These are phyloP conservation scores for Ramularia collo-cygni DNA, from an alignment of 2,329 filamentous ascomycete species.

Conservation along the genomic window DNA sequence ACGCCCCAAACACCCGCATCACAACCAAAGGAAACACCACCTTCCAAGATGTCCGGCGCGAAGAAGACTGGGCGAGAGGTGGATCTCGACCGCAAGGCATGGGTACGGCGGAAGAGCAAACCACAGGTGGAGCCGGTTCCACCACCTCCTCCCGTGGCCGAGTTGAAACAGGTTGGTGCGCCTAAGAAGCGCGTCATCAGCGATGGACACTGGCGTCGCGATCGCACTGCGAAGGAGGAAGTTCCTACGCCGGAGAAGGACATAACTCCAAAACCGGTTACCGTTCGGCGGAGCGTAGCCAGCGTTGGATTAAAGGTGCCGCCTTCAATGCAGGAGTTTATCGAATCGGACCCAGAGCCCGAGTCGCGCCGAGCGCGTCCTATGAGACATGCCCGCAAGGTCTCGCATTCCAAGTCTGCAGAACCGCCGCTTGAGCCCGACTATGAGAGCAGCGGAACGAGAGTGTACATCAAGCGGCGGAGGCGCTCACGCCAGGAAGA, in stretches of 20 bases:
- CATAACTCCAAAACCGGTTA: conserved; percentile 24
- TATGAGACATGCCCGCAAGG: conserved; percentile 17
- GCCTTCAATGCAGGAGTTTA: conserved; percentile 26
- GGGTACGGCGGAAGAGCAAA: conserved; percentile 31
- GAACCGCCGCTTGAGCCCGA: conserved; percentile 16
- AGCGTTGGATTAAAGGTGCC: conserved; percentile 29
- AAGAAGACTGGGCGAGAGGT: conserved; percentile 24
- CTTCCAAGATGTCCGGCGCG: conserved; percentile 5
- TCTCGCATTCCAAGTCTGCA: conserved; percentile 19
- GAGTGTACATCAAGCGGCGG: conserved; percentile 28
- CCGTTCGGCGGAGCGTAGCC: conserved; percentile 25
- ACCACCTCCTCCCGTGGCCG: conserved; percentile 30
- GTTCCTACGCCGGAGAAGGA: conserved; percentile 18
- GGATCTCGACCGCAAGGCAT: conserved; percentile 29
- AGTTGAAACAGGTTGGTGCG: conserved; percentile 49
- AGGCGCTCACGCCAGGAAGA: conserved; percentile 17
- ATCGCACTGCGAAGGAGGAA: conserved; percentile 23
- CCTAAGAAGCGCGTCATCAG: conserved; percentile 91
- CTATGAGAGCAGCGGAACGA: conserved; percentile 28
- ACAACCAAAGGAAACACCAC: conserved; percentile 6
- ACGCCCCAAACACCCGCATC: neutral
- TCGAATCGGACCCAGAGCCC: conserved; percentile 20
- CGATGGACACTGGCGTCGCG: conserved; percentile 70
- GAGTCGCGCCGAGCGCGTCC: conserved; percentile 19
- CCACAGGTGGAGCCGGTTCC: conserved; percentile 33